Base-by-base conservation (phyloP, 768 basidiomycete genomes). In the Lentinula boryana region DNA sequence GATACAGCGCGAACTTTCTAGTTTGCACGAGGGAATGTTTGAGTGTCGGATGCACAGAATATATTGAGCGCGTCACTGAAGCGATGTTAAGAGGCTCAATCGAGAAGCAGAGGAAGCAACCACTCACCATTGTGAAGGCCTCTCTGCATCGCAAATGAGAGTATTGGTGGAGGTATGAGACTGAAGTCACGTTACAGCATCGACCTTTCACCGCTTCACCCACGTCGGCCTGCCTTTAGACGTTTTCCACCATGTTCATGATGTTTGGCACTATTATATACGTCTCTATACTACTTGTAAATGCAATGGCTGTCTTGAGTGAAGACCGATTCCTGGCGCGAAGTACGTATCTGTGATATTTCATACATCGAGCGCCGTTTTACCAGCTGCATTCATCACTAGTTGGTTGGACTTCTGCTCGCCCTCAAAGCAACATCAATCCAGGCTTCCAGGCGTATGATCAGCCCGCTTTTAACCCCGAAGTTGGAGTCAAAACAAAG, bases 281-380 rank as follows among this genome's bases (percentile, higher is more conserved):
- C 78, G 88, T 94, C 60, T 78, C 85, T 27, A 80, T 99, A 23
- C 85, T 99, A 46, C 78, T 98, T 70, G 85, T 95, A 67, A 98
- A 99, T 72, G 93, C 95, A 49, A 85, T 98, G 72, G 96, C 96
- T 7, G 88, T 99, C 61, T 80, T 99, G 63, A 96, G 87, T 68
- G 96, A 99, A 74, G 96, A 99, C 67, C 84, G 96, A 6, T 99
- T 99, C 75, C 86, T 99, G 59, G 89, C 94, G 21, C 80, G 88
- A 70, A 94, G 95, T 96, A 70, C 67, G 89, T 81, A 60, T 43
- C 53, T 8, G 60, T 60, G 31, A 60, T 44, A 59, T 55, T 43
- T 4, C 9, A 35, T 53, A 32, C 23, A 40, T 21, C 27, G 50
- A 36, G 54, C 43, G 33, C 18, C 56, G 40, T 38, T 38, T 41